Percentiles rank a stretch among this genome's conserved stretches.
Evolutionary conservation across 1,284 basidiomycete genomes (phyloP).

Genomic region (Ustilago curta): DNA sequence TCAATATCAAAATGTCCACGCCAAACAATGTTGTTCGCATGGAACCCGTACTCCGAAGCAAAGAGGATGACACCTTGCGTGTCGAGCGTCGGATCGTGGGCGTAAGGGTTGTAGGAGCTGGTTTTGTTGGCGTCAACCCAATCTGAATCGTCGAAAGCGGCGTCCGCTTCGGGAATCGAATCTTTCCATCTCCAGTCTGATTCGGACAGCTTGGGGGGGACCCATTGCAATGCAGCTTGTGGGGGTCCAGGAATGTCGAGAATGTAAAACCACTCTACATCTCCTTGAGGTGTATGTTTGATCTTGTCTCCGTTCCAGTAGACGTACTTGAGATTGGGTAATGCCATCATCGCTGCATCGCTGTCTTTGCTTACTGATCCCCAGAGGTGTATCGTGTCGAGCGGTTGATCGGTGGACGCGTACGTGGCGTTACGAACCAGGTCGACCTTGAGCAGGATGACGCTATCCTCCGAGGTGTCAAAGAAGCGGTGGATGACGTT

Average conservation of each 20-base stretch:
- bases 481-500: conserved; percentile 34
- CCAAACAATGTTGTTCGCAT: conserved; percentile 79
- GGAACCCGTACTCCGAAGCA: conserved; percentile 74
- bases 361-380: conserved; percentile 9
- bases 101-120: conserved; percentile 77
- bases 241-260: conserved; percentile 23
- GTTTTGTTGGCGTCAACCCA: conserved; percentile 78
- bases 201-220: conserved; percentile 12
- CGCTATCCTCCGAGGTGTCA: conserved; percentile 18
- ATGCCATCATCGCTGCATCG: conserved; percentile 13
- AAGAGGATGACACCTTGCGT: conserved; percentile 73
- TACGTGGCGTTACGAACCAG: conserved; percentile 48
- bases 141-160: conserved; percentile 68
- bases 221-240: conserved; percentile 11
- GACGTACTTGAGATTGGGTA: conserved; percentile 21
- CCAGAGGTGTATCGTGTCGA: conserved; percentile 39
- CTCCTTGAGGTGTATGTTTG: not conserved
- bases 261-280: conserved; percentile 18
- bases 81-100: conserved; percentile 74
- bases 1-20: conserved; percentile 77
- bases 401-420: conserved; percentile 9
- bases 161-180: conserved; percentile 77
- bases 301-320: conserved; percentile 37
- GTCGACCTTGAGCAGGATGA: conserved; percentile 32
- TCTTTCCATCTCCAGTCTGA: conserved; percentile 78